Evolutionary conservation across 2,329 filamentous ascomycete genomes (phyloP).

Genomic region (Pyricularia sp.): DNA sequence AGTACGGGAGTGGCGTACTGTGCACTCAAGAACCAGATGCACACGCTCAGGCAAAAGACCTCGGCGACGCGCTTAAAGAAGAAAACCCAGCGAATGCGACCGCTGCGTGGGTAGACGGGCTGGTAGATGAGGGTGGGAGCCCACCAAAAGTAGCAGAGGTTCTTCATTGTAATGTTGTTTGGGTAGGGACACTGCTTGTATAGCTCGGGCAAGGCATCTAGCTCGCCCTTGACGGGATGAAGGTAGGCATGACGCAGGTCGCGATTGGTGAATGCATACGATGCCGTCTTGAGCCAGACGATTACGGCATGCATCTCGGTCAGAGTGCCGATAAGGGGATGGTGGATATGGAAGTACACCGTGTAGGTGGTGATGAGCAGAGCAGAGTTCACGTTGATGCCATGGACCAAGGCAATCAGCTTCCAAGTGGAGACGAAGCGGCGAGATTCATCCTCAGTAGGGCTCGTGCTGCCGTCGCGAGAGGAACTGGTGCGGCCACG

Average conservation of each 20-base stretch:
- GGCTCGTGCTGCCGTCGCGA: constrained; percentile 42
- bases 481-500: constrained; percentile 21
- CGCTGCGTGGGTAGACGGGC: constrained; percentile 84
- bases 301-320: constrained; percentile 88
- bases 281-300: constrained; percentile 92
- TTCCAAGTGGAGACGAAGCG: constrained; percentile 71
- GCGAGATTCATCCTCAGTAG: constrained; percentile 51
- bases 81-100: constrained; percentile 76
- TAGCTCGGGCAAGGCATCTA: constrained; percentile 65
- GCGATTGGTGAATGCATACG: constrained; percentile 93
- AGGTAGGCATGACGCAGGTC: constrained; percentile 88
- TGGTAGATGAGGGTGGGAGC: constrained; percentile 95
- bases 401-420: constrained; percentile 70
- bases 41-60: constrained; percentile 66
- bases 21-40: constrained; percentile 91
- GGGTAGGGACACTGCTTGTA: constrained; percentile 84
- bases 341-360: constrained; percentile 86
- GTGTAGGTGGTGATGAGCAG: constrained; percentile 72
- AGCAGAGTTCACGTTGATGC: constrained; percentile 73
- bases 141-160: constrained; percentile 95
- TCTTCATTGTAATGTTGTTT: constrained; percentile 76
- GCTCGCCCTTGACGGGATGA: constrained; percentile 59
- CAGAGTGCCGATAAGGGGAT: constrained; percentile 86
- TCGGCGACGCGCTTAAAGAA: constrained; percentile 77
- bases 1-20: constrained; percentile 91